Evolutionary conservation across 176 grass and related monocot species (phyloP).

Genomic region (Tuctoria greenei): DNA sequence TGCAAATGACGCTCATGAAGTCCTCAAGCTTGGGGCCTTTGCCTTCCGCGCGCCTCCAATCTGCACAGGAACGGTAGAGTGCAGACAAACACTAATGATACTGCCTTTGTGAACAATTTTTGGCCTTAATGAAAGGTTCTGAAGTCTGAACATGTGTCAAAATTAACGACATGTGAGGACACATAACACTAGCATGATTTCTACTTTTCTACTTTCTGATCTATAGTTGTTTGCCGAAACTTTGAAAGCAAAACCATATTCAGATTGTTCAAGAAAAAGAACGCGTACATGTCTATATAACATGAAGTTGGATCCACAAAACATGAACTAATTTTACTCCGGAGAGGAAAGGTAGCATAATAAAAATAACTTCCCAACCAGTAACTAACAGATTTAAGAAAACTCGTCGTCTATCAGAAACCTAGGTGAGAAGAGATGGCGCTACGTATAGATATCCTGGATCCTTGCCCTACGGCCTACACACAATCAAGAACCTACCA

Average conservation of each 20-base stretch:
- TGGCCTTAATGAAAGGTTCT: neutral
- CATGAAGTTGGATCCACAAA: neutral
- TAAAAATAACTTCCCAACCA: neutral
- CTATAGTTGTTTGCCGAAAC: neutral
- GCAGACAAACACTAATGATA: neutral
- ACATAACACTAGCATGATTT: slow-evolving; percentile 1
- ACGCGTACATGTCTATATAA: neutral
- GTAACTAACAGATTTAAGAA: neutral
- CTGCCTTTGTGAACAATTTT: neutral
- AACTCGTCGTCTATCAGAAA: neutral
- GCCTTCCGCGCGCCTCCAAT: slow-evolving; percentile 58
- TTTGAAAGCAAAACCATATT: neutral
- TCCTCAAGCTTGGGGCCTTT: slow-evolving; percentile 80
- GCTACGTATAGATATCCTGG: neutral
- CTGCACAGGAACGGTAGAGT: slow-evolving; percentile 38
- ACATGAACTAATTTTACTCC: neutral
- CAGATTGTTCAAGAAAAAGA: neutral
- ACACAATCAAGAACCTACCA: neutral
- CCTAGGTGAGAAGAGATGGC: neutral
- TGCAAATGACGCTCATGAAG: slow-evolving; percentile 60
- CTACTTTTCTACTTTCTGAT: neutral
- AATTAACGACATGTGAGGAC: neutral
- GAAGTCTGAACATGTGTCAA: neutral
- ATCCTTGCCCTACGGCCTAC: neutral
- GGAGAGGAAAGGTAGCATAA: neutral